phyloP scores from a whole-genome alignment of 139 green algal genomes.

The Monoraphidium neglectum region DNA sequence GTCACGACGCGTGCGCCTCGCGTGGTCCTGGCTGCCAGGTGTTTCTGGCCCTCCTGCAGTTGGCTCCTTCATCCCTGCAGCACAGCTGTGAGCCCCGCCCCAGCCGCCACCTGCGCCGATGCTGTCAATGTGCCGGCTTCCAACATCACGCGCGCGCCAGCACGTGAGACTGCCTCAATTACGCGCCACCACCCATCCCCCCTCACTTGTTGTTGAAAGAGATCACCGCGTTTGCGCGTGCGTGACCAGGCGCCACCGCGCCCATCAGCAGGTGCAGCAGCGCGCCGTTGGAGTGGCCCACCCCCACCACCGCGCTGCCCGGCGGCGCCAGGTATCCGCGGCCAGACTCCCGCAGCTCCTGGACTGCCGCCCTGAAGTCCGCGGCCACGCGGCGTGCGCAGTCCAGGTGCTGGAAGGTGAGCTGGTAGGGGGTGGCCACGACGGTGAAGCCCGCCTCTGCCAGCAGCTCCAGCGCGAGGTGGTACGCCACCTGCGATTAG shows the following conservation, averaged over 20 bases:
- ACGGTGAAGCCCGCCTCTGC: conserved; percentile 60
- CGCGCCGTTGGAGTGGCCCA: conserved; percentile 73
- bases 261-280: conserved; percentile 69
- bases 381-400: conserved; percentile 30
- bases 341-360: not conserved
- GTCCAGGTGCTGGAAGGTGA: conserved; percentile 58
- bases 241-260: conserved; percentile 3
- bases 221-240: conserved; percentile 54
- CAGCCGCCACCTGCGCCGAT: too few relatives aligned
- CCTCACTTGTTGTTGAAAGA: conserved; percentile 75
- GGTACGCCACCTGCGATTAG: conserved; percentile 36
- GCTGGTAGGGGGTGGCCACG: conserved; percentile 64
- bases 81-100: too few relatives aligned
- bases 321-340: conserved; percentile 25
- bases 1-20: too few relatives aligned
- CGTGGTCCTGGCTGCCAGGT: too few relatives aligned
- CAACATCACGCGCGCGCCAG: too few relatives aligned
- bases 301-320: conserved; percentile 34
- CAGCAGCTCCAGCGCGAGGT: conserved; percentile 45
- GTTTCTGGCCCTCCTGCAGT: too few relatives aligned
- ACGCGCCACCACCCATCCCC: not conserved
- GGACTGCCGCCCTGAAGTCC: not conserved
- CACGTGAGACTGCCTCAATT: too few relatives aligned
- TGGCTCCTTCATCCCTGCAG: too few relatives aligned
- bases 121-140: too few relatives aligned